phyloP scores from a whole-genome alignment of 805 yeast species.

The Spathaspora girioi region DNA sequence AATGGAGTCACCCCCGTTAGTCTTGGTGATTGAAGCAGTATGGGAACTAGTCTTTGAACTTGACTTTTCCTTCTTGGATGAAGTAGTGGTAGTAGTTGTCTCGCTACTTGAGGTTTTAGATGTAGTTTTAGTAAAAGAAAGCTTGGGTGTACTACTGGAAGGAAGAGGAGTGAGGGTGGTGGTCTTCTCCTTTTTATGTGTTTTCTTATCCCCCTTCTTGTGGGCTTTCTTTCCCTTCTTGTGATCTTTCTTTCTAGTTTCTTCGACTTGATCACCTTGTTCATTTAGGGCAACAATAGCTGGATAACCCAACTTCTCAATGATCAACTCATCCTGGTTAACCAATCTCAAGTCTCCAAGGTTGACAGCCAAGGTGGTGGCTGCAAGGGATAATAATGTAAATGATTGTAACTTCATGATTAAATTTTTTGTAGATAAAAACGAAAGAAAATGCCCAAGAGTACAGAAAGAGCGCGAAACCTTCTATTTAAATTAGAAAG shows the following conservation, averaged over 20 bases:
- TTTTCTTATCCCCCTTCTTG: not conserved
- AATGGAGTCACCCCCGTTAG: conserved; percentile 10
- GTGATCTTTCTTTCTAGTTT: not conserved
- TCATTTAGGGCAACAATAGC: conserved; percentile 5
- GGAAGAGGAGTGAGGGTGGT: not conserved
- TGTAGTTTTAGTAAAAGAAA: conserved; percentile 3
- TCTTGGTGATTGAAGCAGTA: conserved; percentile 11
- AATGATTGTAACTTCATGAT: conserved; percentile 8
- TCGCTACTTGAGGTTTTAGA: not conserved
- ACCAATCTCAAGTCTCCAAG: conserved; percentile 8
- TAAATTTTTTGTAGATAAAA: not conserved
- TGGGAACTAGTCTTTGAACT: conserved; percentile 6
- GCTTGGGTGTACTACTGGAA: not conserved
- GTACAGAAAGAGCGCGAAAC: not conserved
- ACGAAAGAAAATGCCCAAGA: not conserved
- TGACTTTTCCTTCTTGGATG: conserved; percentile 3
- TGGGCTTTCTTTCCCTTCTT: not conserved
- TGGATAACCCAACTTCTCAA: conserved; percentile 7
- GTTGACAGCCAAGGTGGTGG: conserved; percentile 6
- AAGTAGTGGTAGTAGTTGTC: conserved; percentile 2
- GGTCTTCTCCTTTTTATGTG: not conserved
- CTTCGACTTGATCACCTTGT: conserved; percentile 3
- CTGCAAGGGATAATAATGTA: conserved; percentile 4
- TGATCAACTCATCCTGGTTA: conserved; percentile 6
- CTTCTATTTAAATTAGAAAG: not conserved